These are phyloP conservation scores for Suillus plorans DNA, from an alignment of 768 basidiomycete species.

Conservation along the genomic window DNA sequence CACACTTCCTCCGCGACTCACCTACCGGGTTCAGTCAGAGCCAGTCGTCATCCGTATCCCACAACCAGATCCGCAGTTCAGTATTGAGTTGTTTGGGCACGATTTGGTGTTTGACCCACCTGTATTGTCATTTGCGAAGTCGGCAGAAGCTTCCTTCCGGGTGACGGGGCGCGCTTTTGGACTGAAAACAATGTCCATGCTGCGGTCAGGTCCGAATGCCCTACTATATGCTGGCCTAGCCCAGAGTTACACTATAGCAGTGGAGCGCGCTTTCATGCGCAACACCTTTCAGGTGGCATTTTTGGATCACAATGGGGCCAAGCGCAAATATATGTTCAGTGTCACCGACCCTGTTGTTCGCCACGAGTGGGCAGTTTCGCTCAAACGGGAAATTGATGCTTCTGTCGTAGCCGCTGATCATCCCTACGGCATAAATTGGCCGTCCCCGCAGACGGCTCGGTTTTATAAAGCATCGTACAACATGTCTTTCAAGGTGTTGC, in stretches of 20 bases:
- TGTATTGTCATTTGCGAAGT: constrained; percentile 73
- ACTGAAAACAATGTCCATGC: constrained; percentile 77
- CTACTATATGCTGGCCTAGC: constrained; percentile 81
- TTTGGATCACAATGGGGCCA: constrained; percentile 58
- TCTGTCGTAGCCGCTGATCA: constrained; percentile 28
- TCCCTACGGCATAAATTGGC: constrained; percentile 33
- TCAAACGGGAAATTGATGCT: constrained; percentile 67
- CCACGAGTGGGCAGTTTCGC: constrained; percentile 68
- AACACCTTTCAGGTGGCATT: constrained; percentile 96
- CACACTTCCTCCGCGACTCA: constrained; percentile 72
- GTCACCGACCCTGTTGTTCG: constrained; percentile 77
- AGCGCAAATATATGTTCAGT: constrained; percentile 94
- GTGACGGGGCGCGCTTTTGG: constrained; percentile 87
- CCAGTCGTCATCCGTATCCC: constrained; percentile 85
- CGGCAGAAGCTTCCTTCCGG: constrained; percentile 84
- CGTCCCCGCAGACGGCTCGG: constrained; percentile 38
- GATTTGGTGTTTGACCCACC: constrained; percentile 89
- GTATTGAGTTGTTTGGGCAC: constrained; percentile 83
- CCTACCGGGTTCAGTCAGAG: constrained; percentile 87
- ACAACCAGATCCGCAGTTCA: constrained; percentile 77
- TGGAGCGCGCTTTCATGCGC: constrained; percentile 94
- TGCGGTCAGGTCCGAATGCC: constrained; percentile 82
- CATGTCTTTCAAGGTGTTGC: constrained; percentile 80
- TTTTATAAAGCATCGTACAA: constrained; percentile 68
- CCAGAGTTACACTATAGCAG: constrained; percentile 69